Conservation (phyloP, 2,329 filamentous ascomycete species). For the Phyllosticta capitalensis region DNA sequence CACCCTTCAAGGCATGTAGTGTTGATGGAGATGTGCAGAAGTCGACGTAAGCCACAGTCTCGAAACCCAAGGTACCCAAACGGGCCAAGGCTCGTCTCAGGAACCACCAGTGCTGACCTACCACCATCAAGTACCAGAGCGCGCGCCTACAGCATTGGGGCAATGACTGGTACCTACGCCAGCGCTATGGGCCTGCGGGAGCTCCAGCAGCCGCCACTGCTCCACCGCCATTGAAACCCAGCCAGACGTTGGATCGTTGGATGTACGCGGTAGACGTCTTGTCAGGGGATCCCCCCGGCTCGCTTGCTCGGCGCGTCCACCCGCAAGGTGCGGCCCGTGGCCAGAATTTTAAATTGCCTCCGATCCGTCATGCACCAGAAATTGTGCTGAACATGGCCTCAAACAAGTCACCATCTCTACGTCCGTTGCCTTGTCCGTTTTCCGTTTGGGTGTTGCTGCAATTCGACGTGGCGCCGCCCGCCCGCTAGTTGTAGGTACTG, state of each 20-base stretch:
- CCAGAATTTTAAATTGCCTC: not conserved
- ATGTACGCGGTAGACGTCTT: too few relatives aligned
- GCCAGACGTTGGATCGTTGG: not conserved
- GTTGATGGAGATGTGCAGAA: slow-evolving; percentile 8
- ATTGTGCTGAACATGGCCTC: not conserved
- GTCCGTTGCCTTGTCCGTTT: too few relatives aligned
- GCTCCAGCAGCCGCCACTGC: not conserved
- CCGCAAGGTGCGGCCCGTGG: not conserved
- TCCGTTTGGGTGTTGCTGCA: not conserved
- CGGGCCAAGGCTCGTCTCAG: slow-evolving; percentile 4
- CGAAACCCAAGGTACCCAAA: slow-evolving; percentile 3
- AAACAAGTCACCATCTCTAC: too few relatives aligned
- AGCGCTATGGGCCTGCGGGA: not conserved
- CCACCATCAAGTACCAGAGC: not conserved
- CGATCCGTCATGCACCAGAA: not conserved
- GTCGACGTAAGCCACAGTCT: slow-evolving; percentile 3
- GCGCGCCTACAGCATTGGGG: not conserved
- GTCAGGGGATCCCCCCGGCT: not conserved
- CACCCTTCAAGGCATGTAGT: too few relatives aligned
- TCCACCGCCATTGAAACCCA: not conserved
- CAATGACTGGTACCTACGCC: not conserved
- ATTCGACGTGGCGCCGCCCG: not conserved
- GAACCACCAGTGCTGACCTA: not conserved
- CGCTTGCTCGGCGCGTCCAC: not conserved
- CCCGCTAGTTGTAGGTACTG: not conserved